phyloP scores from a whole-genome alignment of 352 stramenopile genomes.

The Phytopythium ostracodes region DNA sequence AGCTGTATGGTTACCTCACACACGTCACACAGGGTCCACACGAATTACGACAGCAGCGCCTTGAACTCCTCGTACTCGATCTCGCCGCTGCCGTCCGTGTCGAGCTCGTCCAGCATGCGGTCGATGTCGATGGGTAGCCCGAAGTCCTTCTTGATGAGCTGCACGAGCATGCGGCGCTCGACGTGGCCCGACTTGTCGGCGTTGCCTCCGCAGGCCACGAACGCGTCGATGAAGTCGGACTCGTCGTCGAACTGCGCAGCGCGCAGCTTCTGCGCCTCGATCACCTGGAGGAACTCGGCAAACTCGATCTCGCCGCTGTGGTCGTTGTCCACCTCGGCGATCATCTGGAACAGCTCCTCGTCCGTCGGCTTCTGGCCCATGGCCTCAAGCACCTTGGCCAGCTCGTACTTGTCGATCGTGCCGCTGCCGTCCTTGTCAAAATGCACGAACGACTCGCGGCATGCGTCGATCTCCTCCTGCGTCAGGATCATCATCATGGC shows the following conservation, averaged over 20 bases:
- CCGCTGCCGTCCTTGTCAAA: conserved; percentile 96
- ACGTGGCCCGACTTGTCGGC: conserved; percentile 91
- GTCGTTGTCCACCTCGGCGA: conserved; percentile 91
- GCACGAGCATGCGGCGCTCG: conserved; percentile 82
- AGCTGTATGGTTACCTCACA: not conserved
- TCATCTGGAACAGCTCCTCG: conserved; percentile 98
- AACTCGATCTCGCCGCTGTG: conserved; percentile 97
- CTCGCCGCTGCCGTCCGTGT: conserved; percentile 92
- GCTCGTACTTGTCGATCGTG: conserved; percentile 95
- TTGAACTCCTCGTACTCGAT: conserved; percentile 98
- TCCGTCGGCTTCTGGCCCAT: conserved; percentile 97
- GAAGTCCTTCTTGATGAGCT: conserved; percentile 97
- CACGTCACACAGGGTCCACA: too few relatives aligned
- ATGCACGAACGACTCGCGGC: conserved; percentile 94
- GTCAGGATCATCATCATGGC: conserved; percentile 83
- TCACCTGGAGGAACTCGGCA: conserved; percentile 96
- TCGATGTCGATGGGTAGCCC: conserved; percentile 96
- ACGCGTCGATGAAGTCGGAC: conserved; percentile 97
- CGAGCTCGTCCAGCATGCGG: conserved; percentile 94
- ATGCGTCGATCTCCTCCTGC: conserved; percentile 96
- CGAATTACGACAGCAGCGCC: conserved; percentile 76
- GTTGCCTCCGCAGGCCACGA: conserved; percentile 93
- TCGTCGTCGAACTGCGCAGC: conserved; percentile 94
- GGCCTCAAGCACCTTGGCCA: conserved; percentile 94
- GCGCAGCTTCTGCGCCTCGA: conserved; percentile 95